These are phyloP conservation scores for Tylopilus orsonianus DNA, from an alignment of 1,284 basidiomycete genomes.

Conservation along the genomic window DNA sequence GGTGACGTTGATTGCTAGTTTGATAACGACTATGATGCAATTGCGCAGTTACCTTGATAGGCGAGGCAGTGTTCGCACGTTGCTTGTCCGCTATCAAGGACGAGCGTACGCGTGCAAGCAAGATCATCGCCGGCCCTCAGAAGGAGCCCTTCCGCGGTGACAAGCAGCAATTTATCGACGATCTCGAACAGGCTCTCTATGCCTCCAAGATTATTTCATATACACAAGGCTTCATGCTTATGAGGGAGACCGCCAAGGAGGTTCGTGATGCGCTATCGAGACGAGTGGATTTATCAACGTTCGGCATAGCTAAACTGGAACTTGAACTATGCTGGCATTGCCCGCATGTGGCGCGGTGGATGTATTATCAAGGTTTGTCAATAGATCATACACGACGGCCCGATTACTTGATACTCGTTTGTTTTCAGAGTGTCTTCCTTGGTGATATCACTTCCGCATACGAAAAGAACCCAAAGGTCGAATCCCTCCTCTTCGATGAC, in stretches of 20 bases:
- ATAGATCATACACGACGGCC: neutral
- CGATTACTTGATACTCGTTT: slow-evolving; percentile 6
- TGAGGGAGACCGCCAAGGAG: slow-evolving; percentile 97
- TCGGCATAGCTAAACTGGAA: slow-evolving; percentile 66
- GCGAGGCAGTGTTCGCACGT: slow-evolving; percentile 98
- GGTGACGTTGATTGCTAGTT: slow-evolving; percentile 5
- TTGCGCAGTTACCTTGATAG: slow-evolving; percentile 88
- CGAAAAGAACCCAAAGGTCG: slow-evolving; percentile 82
- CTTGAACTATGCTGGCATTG: slow-evolving; percentile 95
- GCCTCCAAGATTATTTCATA: slow-evolving; percentile 99
- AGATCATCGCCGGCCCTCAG: slow-evolving; percentile 85
- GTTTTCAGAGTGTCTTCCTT: slow-evolving; percentile 81
- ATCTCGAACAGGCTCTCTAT: slow-evolving; percentile 98
- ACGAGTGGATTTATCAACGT: slow-evolving; percentile 5
- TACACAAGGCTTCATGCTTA: slow-evolving; percentile 99
- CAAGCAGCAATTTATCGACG: slow-evolving; percentile 98
- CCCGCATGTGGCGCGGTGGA: slow-evolving; percentile 99
- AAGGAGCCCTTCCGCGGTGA: slow-evolving; percentile 95
- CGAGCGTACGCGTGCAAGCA: slow-evolving; percentile 95
- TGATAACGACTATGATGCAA: slow-evolving; percentile 13
- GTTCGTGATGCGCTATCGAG: slow-evolving; percentile 41
- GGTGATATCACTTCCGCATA: slow-evolving; percentile 93
- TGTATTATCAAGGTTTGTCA: slow-evolving; percentile 90
- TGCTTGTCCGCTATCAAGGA: slow-evolving; percentile 97
- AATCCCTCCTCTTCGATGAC: slow-evolving; percentile 94